Evolutionary conservation across 352 stramenopile species (phyloP).

Genomic region (Peronospora farinosa): DNA sequence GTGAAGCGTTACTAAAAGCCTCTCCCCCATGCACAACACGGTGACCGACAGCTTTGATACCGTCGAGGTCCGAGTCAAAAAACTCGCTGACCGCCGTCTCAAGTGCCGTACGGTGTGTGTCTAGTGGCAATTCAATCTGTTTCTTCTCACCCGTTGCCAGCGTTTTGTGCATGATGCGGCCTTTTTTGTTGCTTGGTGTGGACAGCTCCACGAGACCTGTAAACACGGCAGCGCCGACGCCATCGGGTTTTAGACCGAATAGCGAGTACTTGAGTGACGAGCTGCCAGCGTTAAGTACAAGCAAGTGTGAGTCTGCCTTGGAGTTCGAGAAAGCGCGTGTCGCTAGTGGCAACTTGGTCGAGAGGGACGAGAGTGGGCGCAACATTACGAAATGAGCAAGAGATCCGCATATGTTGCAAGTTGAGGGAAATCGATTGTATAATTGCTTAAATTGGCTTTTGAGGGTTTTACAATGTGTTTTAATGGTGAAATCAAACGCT

Average conservation of each 20-base stretch:
- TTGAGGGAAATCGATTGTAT: no score
- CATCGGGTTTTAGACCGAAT: constrained; percentile 37
- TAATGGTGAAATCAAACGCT: no score
- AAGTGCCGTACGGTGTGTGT: constrained; percentile 52
- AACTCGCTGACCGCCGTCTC: constrained; percentile 55
- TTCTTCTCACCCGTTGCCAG: constrained; percentile 44
- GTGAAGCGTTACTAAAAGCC: constrained; percentile 50
- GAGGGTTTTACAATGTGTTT: no score
- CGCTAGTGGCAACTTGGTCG: constrained; percentile 15
- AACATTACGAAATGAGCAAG: constrained; percentile 9
- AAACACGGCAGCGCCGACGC: constrained; percentile 56
- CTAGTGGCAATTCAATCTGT: constrained; percentile 41
- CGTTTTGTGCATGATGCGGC: constrained; percentile 62
- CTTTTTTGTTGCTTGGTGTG: constrained; percentile 47
- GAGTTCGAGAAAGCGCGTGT: constrained; percentile 29
- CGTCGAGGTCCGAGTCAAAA: constrained; percentile 43
- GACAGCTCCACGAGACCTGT: constrained; percentile 75
- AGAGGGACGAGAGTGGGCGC: constrained; percentile 21
- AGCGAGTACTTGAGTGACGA: constrained; percentile 87
- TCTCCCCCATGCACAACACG: constrained; percentile 85
- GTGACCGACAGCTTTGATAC: constrained; percentile 77
- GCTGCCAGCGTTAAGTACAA: constrained; percentile 75
- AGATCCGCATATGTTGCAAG: no score
- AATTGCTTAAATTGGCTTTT: no score
- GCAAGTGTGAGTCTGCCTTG: constrained; percentile 29